Conservation (phyloP, 495 filamentous ascomycete species). For the Podospora tetraspora region DNA sequence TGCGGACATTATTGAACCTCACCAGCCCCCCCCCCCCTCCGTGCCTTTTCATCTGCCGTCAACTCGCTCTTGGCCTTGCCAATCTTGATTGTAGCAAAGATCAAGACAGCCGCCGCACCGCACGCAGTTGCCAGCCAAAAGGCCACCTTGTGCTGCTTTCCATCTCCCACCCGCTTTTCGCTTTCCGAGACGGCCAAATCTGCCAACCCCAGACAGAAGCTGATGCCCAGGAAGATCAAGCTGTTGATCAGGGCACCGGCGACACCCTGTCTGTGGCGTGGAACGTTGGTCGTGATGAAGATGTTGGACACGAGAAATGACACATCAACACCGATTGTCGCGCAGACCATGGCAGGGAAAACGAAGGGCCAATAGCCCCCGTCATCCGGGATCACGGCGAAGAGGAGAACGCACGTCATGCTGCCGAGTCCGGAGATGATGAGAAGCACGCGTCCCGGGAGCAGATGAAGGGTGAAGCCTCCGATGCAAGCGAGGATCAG, state of each 20-base stretch:
- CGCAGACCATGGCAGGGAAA: slow-evolving; percentile 77
- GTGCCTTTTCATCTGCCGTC: slow-evolving; percentile 37
- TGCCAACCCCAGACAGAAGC: slow-evolving; percentile 70
- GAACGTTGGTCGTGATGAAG: slow-evolving; percentile 73
- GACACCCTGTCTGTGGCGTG: slow-evolving; percentile 64
- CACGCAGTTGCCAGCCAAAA: slow-evolving; percentile 65
- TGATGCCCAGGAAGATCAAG: slow-evolving; percentile 71
- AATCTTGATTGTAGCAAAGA: slow-evolving; percentile 59
- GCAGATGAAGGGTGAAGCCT: slow-evolving; percentile 69
- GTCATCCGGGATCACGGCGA: slow-evolving; percentile 61
- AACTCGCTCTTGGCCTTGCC: slow-evolving; percentile 60
- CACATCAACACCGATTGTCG: slow-evolving; percentile 77
- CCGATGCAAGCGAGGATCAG: slow-evolving; percentile 64
- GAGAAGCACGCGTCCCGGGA: slow-evolving; percentile 67
- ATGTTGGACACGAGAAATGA: slow-evolving; percentile 80
- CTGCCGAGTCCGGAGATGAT: slow-evolving; percentile 61
- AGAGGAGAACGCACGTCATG: slow-evolving; percentile 60
- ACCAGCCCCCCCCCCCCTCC: background rate
- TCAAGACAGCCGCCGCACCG: slow-evolving; percentile 50
- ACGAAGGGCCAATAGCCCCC: slow-evolving; percentile 59
- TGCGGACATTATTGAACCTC: background rate
- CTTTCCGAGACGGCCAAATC: slow-evolving; percentile 58
- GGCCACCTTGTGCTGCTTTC: slow-evolving; percentile 53
- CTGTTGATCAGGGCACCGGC: slow-evolving; percentile 60
- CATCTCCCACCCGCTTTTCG: slow-evolving; percentile 35